These are phyloP conservation scores for Fusarium sp. DNA, from an alignment of 2,329 filamentous ascomycete genomes.

Conservation along the genomic window DNA sequence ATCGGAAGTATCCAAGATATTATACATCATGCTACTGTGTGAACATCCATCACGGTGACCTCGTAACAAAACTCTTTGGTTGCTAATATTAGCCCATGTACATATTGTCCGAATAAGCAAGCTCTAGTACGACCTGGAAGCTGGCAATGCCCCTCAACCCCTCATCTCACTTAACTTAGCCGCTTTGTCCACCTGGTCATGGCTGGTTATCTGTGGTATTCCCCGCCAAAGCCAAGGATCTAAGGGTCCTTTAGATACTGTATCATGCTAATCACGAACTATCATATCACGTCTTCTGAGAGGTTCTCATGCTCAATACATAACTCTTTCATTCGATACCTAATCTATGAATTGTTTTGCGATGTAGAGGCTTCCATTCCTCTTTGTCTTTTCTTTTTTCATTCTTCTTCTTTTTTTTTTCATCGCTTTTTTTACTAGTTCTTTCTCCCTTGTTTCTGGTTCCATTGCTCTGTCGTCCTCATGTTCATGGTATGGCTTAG, in stretches of 20 bases:
- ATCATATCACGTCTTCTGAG: background rate
- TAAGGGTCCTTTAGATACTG: background rate
- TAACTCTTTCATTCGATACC: slow-evolving; percentile 37
- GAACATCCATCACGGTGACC: background rate
- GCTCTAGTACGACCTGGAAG: slow-evolving; percentile 3
- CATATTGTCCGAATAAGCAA: slow-evolving; percentile 2
- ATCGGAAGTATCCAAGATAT: background rate
- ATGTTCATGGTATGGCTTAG: slow-evolving; percentile 19
- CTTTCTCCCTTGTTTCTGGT: slow-evolving; percentile 27
- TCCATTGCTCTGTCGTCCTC: slow-evolving; percentile 23
- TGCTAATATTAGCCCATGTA: slow-evolving; percentile 19
- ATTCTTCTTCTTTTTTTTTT: slow-evolving; percentile 26
- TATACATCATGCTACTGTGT: background rate
- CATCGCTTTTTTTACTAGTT: slow-evolving; percentile 15
- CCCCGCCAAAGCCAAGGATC: slow-evolving; percentile 13
- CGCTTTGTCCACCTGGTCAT: slow-evolving; percentile 3
- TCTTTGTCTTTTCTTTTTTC: slow-evolving; percentile 20
- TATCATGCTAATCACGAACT: background rate
- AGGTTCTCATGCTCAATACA: background rate
- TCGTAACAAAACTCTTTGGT: background rate
- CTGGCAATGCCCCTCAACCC: slow-evolving; percentile 22
- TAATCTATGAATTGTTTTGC: slow-evolving; percentile 23
- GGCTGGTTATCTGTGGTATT: background rate
- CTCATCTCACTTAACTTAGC: slow-evolving; percentile 2
- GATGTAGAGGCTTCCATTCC: slow-evolving; percentile 6